phyloP scores from a whole-genome alignment of 371 early-diverging fungal genomes.

The Lichtheimia corymbifera region DNA sequence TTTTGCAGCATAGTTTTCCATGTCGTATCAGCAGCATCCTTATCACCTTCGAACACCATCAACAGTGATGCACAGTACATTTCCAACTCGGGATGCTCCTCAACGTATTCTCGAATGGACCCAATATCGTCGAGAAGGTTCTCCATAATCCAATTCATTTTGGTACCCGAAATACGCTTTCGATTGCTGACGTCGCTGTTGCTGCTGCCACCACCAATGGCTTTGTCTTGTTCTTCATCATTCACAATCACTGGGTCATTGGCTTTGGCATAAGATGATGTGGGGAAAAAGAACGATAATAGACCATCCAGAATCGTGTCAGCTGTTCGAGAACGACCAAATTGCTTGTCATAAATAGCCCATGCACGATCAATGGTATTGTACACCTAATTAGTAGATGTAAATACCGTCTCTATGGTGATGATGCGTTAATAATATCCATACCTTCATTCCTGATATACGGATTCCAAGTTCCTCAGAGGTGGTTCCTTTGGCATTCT shows the following conservation, averaged over 20 bases:
- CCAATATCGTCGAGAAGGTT: slow-evolving; percentile 60
- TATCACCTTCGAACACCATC: slow-evolving; percentile 74
- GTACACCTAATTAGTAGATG: slow-evolving; percentile 33
- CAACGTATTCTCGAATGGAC: slow-evolving; percentile 51
- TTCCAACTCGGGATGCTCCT: slow-evolving; percentile 48
- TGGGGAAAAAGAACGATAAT: slow-evolving; percentile 47
- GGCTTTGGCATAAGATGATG: slow-evolving; percentile 32
- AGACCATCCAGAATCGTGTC: slow-evolving; percentile 50
- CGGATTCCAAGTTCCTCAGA: slow-evolving; percentile 57
- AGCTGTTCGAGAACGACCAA: slow-evolving; percentile 41
- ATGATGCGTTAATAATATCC: neutral
- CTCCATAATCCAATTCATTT: slow-evolving; percentile 60
- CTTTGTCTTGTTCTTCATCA: slow-evolving; percentile 9
- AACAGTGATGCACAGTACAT: slow-evolving; percentile 70
- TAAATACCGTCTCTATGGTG: neutral
- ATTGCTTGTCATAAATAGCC: slow-evolving; percentile 42
- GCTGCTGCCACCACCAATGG: slow-evolving; percentile 9
- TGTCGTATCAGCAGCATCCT: slow-evolving; percentile 45
- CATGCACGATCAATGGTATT: slow-evolving; percentile 39
- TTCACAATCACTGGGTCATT: slow-evolving; percentile 2
- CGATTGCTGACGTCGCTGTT: slow-evolving; percentile 4
- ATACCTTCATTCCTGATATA: slow-evolving; percentile 67
- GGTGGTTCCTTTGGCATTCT: slow-evolving; percentile 61
- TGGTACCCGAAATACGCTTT: slow-evolving; percentile 18
- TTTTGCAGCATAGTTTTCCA: slow-evolving; percentile 45